These are phyloP conservation scores for Prunus fruticosa DNA, from an alignment of 306 rosid genomes.

Conservation along the genomic window DNA sequence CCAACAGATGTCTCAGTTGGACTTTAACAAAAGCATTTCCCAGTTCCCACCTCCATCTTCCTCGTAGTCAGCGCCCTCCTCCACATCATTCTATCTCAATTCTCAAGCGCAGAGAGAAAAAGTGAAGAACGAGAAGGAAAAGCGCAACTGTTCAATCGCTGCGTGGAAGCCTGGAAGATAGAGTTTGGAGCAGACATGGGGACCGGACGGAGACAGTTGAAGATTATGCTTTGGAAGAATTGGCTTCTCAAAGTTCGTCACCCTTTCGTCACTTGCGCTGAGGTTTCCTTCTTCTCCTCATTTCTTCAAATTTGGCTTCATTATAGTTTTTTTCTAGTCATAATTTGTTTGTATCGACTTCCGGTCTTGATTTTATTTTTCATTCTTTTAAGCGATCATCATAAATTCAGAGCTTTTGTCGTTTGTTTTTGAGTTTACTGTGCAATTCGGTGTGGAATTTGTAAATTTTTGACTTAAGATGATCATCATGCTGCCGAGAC, in stretches of 20 bases:
- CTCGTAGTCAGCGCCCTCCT: not conserved
- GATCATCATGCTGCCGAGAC: not conserved
- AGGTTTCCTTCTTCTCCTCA: constrained; percentile 41
- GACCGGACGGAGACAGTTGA: constrained; percentile 65
- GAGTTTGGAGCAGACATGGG: constrained; percentile 44
- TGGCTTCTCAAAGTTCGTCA: constrained; percentile 97
- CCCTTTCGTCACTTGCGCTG: constrained; percentile 72
- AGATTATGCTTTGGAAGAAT: constrained; percentile 88
- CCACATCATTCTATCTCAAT: not conserved
- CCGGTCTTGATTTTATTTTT: not conserved
- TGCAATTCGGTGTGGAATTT: not conserved
- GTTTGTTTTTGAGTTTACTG: not conserved
- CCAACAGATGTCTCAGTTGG: not conserved
- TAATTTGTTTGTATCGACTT: not conserved
- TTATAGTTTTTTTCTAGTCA: not conserved
- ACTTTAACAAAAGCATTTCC: not conserved
- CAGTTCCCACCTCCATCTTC: not conserved
- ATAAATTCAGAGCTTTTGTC: not conserved
- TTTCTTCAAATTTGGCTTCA: not conserved
- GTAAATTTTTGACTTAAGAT: not conserved
- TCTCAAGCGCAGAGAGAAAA: not conserved
- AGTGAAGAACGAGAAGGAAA: not conserved
- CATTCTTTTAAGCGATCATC: not conserved
- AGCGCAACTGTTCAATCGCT: not conserved
- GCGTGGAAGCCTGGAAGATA: not conserved